Percentiles rank a stretch among this genome's conserved stretches.
These are phyloP conservation scores for Candida sp. DNA, from an alignment of 1,139 yeast species.

Conservation along the genomic window DNA sequence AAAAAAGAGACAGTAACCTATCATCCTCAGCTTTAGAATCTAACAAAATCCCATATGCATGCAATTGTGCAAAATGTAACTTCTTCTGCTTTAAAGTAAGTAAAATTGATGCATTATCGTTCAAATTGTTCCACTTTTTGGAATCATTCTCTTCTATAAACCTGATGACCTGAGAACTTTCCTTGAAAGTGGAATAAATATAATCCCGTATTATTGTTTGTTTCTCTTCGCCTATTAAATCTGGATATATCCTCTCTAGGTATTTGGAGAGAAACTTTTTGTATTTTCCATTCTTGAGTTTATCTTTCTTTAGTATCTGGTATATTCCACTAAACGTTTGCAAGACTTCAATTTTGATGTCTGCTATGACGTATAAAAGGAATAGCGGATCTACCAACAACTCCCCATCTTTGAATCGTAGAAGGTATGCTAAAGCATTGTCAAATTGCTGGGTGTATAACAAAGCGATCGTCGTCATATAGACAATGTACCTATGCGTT, in stretches of 20 bases:
- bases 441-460: constrained; percentile 7
- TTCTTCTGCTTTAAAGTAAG: constrained; percentile 3
- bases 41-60: constrained; percentile 6
- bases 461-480: constrained; percentile 9
- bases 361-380: constrained; percentile 9
- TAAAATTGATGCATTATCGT: constrained; percentile 4
- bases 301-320: constrained; percentile 2
- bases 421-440: constrained; percentile 8
- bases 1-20: background rate
- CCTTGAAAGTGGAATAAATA: background rate
- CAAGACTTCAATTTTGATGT: background rate
- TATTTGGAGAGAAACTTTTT: constrained; percentile 1
- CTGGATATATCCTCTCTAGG: constrained; percentile 2
- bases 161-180: background rate
- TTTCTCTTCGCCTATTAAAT: background rate
- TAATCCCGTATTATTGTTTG: background rate
- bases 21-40: constrained; percentile 1
- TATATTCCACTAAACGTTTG: constrained; percentile 4
- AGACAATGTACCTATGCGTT: constrained; percentile 10
- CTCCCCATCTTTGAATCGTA: constrained; percentile 10
- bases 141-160: constrained; percentile 3
- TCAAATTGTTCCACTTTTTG: background rate
- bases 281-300: background rate
- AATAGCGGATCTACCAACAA: constrained; percentile 14
- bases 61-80: constrained; percentile 6